Conservation (phyloP, 2,329 filamentous ascomycete species). For the Apiospora koreana region DNA sequence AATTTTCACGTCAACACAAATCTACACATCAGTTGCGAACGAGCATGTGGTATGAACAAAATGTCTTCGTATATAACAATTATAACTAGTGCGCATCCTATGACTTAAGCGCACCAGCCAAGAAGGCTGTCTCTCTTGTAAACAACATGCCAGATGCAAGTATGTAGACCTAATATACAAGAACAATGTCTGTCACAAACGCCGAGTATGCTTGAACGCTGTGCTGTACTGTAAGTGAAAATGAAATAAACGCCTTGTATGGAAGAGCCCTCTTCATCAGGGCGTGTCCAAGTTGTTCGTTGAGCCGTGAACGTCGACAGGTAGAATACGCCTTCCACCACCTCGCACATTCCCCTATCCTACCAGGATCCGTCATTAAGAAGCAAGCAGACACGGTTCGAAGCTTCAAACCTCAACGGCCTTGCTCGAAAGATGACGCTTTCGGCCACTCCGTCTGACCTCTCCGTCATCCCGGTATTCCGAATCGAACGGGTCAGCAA, state of each 20-base stretch:
- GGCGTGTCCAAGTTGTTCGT: not conserved
- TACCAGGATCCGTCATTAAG: too few species aligned
- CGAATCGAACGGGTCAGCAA: not conserved
- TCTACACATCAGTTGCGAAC: not conserved
- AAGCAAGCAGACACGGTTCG: not conserved
- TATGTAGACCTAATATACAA: conserved; percentile 1
- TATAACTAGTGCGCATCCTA: not conserved
- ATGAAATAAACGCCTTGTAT: not conserved
- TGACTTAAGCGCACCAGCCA: not conserved
- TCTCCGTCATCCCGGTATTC: not conserved
- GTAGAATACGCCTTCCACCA: not conserved
- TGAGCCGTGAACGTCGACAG: not conserved
- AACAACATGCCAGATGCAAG: not conserved
- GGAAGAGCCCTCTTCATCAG: not conserved
- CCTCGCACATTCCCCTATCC: not conserved
- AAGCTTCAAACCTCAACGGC: not conserved
- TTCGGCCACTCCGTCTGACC: not conserved
- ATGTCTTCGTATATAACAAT: conserved; percentile 2
- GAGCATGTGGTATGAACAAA: not conserved
- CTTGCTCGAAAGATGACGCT: not conserved
- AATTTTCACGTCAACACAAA: too few species aligned
- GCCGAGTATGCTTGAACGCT: conserved; percentile 5
- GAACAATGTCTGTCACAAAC: not conserved
- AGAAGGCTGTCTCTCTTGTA: not conserved
- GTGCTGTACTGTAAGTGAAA: not conserved